Conservation (phyloP, 441 rosid genomes). For the Cnidoscolus chayamansa region DNA sequence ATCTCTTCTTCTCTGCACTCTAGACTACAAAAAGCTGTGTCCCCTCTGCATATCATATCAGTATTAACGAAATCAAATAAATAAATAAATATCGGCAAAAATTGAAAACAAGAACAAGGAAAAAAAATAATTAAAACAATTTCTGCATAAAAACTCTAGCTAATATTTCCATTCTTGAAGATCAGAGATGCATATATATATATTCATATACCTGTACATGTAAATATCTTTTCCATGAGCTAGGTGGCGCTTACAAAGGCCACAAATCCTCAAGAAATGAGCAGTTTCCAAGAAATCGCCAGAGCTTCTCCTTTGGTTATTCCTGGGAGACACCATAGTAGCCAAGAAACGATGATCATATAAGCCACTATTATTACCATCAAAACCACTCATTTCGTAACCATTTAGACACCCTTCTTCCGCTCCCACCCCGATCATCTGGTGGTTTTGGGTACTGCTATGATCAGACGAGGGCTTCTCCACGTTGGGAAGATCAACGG, state of each 20-base stretch:
- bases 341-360: slow-evolving; percentile 35
- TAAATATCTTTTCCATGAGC: slow-evolving; percentile 70
- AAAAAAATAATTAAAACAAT: no score
- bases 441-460: background rate
- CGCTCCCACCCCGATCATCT: background rate
- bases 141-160: no score
- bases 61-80: no score
- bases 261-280: slow-evolving; percentile 58
- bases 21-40: slow-evolving; percentile 61
- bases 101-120: no score
- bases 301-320: slow-evolving; percentile 9
- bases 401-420: background rate
- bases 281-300: slow-evolving; percentile 28
- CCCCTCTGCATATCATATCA: slow-evolving; percentile 40
- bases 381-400: no score
- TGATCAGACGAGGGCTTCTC: slow-evolving; percentile 25
- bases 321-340: slow-evolving; percentile 46
- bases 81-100: no score
- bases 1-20: slow-evolving; percentile 63
- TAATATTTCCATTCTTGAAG: no score
- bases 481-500: slow-evolving; percentile 34
- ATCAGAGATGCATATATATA: no score
- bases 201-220: slow-evolving; percentile 62
- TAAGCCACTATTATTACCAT: background rate
- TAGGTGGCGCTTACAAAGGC: slow-evolving; percentile 61